These are phyloP conservation scores for Phytophthora pini DNA, from an alignment of 352 stramenopile genomes.

Conservation along the genomic window DNA sequence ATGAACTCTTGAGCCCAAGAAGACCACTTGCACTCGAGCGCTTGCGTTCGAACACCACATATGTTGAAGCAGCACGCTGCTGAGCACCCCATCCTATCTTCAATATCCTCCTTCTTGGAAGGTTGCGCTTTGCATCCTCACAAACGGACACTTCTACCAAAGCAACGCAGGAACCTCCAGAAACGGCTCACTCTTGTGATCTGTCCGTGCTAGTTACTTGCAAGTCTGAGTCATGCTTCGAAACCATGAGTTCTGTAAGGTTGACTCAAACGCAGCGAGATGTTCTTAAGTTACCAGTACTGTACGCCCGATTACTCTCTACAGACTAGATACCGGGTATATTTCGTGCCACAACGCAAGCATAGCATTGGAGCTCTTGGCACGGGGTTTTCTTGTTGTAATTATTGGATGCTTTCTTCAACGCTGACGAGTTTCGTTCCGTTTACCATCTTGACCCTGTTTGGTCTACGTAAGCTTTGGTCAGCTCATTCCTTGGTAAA, in stretches of 20 bases:
- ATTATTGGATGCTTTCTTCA: too few species aligned
- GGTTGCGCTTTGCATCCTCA: not conserved
- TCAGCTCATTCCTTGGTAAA: too few species aligned
- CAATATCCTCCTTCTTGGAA: not conserved
- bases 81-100: slow-evolving; percentile 5
- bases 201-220: not conserved
- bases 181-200: not conserved
- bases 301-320: too few species aligned
- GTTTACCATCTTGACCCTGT: too few species aligned
- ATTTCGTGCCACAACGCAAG: too few species aligned
- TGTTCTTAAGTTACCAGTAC: too few species aligned
- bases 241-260: not conserved
- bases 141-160: not conserved
- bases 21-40: not conserved
- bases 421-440: too few species aligned
- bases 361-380: too few species aligned
- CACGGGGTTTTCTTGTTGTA: too few species aligned
- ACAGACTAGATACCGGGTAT: too few species aligned
- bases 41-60: slow-evolving; percentile 4
- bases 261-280: too few species aligned
- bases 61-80: not conserved
- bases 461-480: too few species aligned
- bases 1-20: not conserved
- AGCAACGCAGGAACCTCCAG: not conserved
- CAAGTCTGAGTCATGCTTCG: not conserved